Evolutionary conservation across 768 basidiomycete species (phyloP).

Genomic region (Boletus eberwhitei): DNA sequence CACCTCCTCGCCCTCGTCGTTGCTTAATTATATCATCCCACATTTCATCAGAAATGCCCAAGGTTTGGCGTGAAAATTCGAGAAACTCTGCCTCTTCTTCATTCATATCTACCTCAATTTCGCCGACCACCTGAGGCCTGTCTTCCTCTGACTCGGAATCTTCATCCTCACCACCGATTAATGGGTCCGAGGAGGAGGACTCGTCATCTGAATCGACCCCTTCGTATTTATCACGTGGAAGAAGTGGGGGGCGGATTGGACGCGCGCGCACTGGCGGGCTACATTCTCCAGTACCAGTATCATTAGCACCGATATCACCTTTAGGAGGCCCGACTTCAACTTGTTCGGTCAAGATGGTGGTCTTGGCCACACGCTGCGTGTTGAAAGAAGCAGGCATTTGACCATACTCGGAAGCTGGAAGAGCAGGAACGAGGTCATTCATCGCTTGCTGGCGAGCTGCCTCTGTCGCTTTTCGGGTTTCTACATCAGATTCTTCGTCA

Average conservation of each 20-base stretch:
- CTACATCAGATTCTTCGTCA: conserved; percentile 36
- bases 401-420: conserved; percentile 86
- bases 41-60: conserved; percentile 86
- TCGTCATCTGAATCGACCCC: conserved; percentile 94
- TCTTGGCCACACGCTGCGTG: conserved; percentile 62
- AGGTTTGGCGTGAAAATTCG: conserved; percentile 87
- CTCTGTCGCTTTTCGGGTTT: conserved; percentile 24
- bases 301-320: conserved; percentile 1
- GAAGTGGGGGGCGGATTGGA: conserved; percentile 70
- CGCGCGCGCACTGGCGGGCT: conserved; percentile 31
- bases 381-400: conserved; percentile 75
- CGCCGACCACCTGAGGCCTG: conserved; percentile 76
- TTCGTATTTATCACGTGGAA: conserved; percentile 82
- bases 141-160: conserved; percentile 72
- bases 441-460: conserved; percentile 60
- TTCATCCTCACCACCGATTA: conserved; percentile 40
- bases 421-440: conserved; percentile 75
- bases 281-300: background rate
- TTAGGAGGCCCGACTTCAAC: conserved; percentile 25
- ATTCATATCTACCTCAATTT: conserved; percentile 86
- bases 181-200: conserved; percentile 58
- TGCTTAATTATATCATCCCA: conserved; percentile 86
- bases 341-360: conserved; percentile 42
- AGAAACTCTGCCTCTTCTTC: conserved; percentile 94
- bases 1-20: conserved; percentile 78